Conservation (phyloP, 345 rosid species). For the Populus simonii region DNA sequence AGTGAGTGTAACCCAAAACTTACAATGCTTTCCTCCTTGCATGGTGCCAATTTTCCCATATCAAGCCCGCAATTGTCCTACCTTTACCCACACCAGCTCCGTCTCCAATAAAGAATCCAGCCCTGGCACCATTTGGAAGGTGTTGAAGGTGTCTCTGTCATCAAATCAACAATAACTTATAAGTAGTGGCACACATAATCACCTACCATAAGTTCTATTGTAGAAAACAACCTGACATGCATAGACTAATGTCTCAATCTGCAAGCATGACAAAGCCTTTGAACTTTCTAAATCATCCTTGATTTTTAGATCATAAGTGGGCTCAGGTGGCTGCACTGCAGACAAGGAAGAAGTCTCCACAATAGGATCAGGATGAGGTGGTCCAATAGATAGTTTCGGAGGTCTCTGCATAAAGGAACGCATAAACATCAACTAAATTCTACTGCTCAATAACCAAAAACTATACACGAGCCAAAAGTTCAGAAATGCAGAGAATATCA, state of each 20-base stretch:
- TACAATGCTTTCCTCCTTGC: slow-evolving; percentile 84
- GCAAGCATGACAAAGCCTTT: slow-evolving; percentile 86
- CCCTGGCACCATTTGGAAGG: slow-evolving; percentile 80
- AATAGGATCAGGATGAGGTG: slow-evolving; percentile 93
- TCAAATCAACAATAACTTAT: slow-evolving; percentile 27
- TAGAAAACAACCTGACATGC: slow-evolving; percentile 79
- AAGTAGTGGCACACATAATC: slow-evolving; percentile 20
- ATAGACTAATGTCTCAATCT: slow-evolving; percentile 96
- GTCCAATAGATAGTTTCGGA: slow-evolving; percentile 83
- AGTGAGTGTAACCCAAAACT: slow-evolving; percentile 36
- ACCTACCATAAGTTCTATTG: slow-evolving; percentile 22
- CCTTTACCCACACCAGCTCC: slow-evolving; percentile 99
- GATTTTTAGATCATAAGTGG: slow-evolving; percentile 70
- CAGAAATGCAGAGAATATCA: not conserved
- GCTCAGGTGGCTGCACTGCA: slow-evolving; percentile 96
- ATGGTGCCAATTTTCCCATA: slow-evolving; percentile 93
- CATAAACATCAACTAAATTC: slow-evolving; percentile 9
- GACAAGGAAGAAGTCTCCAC: slow-evolving; percentile 96
- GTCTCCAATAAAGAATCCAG: slow-evolving; percentile 96
- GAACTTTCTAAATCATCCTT: slow-evolving; percentile 71
- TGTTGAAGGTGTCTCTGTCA: slow-evolving; percentile 89
- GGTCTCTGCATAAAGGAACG: slow-evolving; percentile 60
- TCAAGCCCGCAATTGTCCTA: slow-evolving; percentile 92
- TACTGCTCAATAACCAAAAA: slow-evolving; percentile 4
- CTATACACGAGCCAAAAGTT: slow-evolving; percentile 8